Base-by-base conservation (phyloP, 108 stramenopile genomes). In the Stephanodiscus minutulus region DNA sequence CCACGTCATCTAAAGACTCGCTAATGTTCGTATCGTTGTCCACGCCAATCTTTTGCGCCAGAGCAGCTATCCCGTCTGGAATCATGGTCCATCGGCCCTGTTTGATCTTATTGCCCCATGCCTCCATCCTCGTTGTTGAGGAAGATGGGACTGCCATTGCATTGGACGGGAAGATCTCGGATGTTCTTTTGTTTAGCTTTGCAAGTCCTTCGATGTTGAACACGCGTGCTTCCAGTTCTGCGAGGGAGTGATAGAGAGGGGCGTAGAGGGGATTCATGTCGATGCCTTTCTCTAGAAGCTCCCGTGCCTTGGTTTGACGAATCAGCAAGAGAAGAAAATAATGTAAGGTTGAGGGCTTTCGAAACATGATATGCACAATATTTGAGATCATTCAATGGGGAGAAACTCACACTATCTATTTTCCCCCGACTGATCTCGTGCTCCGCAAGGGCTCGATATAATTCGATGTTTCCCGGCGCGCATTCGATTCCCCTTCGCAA, bases 131-230 rank as follows among this genome's bases (percentile, higher is more conserved):
- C 17, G 46, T 69, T 17, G 87, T 73, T 18, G 74, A 65, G 21
- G 79, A 57, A 22, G 84, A 10, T 33, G 82, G 83, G 18, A 84
- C 80, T 65, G 84, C 49, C 35, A 74, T 61, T 20, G 84, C 84
- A 81, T 94, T 81, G 20, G 76, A 71, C 12, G 86, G 79, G 67
- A 95, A 95, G 13, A 92, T 33, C 36, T 85, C 72, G 10, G 81
- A 73, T 0, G 91, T 85, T 66, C 87, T 67, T 72, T 86, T 86
- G 77, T 95, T 91, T 10, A 95, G 76, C 24, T 77, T 76, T 5
- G 90, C 64, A 28, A 95, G 83, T 12, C 86, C 94, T 69, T 95
- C 90, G 6, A 95, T 55, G 67, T 95, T 95, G 66, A 87, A 91
- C 0, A 95, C 77, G 13, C 77, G 66, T 29, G 94, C 94, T 79